Base-by-base conservation (phyloP, 208 protist genomes). In the Trypanosoma caninum region DNA sequence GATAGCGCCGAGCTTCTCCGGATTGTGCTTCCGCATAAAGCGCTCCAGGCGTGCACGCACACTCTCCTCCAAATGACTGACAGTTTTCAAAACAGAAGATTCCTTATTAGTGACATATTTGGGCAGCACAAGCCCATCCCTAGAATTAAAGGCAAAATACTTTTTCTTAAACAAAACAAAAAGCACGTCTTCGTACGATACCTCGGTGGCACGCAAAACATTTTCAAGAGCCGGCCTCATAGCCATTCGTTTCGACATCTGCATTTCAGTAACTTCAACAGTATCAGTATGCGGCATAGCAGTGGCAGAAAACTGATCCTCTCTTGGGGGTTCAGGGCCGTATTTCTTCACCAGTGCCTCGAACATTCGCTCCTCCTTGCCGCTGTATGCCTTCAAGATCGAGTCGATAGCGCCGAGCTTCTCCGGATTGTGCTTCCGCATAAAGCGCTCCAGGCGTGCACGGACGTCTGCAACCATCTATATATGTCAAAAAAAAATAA, bases 271-370 rank as follows among this genome's bases (percentile, higher is more conserved):
- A 2, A 9, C 41, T n/a, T 46, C 16, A 46, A 46, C 14, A 1
- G 18, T 20, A 46, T 8, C 5, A 16, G 13, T 16, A 16, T 1
- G 13, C 7, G n/a, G n/a, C 10, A 47, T 57, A 16, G 41, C 28
- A 30, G 42, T 22, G 4, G 30, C 5, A 40, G 23, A 1, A 42
- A 51, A 42, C 5, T 34, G 23, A 22, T 51, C 31, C 8, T 62
- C 70, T 27, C 57, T 30, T 27, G 50, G 34, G 18, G 80, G 84
- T 55, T 91, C 77, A 13, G 75, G 73, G n/a, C 84, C 84, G 70
- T 88, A 91, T 70, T 88, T 86, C 58, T 86, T 79, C 51, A 81
- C 76, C 18, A 91, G 72, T 54, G 77, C 66, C 22, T 69, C 52
- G n/a, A 91, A 75, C 56, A 86, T 76, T 20, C 74, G 75, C 59